Percentiles rank a stretch among this genome's conserved stretches.
These are phyloP conservation scores for Diaporthe australafricana DNA, from an alignment of 2,329 filamentous ascomycete species.

Conservation along the genomic window DNA sequence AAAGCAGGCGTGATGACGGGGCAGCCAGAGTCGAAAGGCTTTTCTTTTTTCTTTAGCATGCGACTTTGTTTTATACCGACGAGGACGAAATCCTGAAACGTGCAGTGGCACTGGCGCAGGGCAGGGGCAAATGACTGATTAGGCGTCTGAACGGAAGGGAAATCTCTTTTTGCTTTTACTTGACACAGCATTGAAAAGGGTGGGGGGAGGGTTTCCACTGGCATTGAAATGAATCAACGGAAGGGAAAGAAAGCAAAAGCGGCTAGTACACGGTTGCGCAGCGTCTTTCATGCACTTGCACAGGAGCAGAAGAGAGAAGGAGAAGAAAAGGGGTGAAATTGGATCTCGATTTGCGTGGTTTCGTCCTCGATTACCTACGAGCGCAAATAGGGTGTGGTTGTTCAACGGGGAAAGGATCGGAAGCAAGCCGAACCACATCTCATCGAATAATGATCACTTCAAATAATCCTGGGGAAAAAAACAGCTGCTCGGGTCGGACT, in stretches of 20 bases:
- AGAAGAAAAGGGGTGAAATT: neutral
- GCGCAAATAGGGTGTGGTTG: neutral
- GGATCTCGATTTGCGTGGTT: conserved; percentile 27
- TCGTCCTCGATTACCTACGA: conserved; percentile 13
- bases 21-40: conserved; percentile 1
- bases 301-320: neutral
- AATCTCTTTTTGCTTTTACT: conserved; percentile 16
- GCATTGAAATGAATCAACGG: conserved; percentile 1
- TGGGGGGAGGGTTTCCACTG: neutral
- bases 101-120: conserved; percentile 29
- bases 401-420: neutral
- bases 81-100: conserved; percentile 9
- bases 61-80: conserved; percentile 16
- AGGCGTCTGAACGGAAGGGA: conserved; percentile 30
- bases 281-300: neutral
- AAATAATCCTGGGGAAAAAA: neutral
- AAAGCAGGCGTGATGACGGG: neutral
- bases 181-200: conserved; percentile 6
- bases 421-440: conserved; percentile 2
- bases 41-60: conserved; percentile 9
- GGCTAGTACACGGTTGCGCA: neutral
- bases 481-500: neutral
- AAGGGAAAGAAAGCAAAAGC: neutral
- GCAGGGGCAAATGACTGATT: conserved; percentile 10
- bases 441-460: conserved; percentile 28